Evolutionary conservation across 176 grass and related monocot genomes (phyloP), one percentile per base, ranked within the genome.

Genomic region (Carex scoparia): DNA sequence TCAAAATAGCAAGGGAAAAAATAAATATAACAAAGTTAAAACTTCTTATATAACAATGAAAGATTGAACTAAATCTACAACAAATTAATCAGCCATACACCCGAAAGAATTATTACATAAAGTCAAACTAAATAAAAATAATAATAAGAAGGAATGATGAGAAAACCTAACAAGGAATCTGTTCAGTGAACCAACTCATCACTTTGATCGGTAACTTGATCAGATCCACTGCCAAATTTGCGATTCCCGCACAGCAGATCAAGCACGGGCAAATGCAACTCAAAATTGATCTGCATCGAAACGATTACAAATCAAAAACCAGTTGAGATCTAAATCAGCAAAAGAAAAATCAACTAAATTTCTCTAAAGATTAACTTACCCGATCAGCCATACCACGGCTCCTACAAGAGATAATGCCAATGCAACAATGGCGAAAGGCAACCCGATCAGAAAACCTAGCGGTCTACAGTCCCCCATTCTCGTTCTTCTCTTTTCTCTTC

Each of bases 221-320:
- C 59, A 93, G 91, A 74, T n/a, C 68, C 35, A 90, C 86, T 8
- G 91, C 91, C 49, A 90, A 19, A 75, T 89, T 88, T 15, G 84
- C 86, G 4, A 74, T 58, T 53, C 35, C 86, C 0, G 81, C 46
- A 73, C 74, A 93, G 81, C 84, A 93, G 38, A 87, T 84, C 79
- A 88, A 90, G 86, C 91, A 93, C 2, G 91, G 89, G 80, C 91
- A 93, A 53, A 90, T 57, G 65, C 91, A 90, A 84, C 86, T 91
- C 80, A 91, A 32, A 27, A 80, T 28, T 12, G 83, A 82, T 84
- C 89, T 93, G 83, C 28, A 71, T 18, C 61, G 0, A 55, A 76
- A 28, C 48, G 3, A 38, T 51, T 49, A 32, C 10, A 65, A 53
- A 56, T 18, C 10, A 84, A 54, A 28, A 6, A 65, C 7, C n/a